Percentiles rank a stretch among this genome's conserved stretches.
These are phyloP conservation scores for Rhodotorula graminis DNA, from an alignment of 768 basidiomycete species.

Conservation along the genomic window DNA sequence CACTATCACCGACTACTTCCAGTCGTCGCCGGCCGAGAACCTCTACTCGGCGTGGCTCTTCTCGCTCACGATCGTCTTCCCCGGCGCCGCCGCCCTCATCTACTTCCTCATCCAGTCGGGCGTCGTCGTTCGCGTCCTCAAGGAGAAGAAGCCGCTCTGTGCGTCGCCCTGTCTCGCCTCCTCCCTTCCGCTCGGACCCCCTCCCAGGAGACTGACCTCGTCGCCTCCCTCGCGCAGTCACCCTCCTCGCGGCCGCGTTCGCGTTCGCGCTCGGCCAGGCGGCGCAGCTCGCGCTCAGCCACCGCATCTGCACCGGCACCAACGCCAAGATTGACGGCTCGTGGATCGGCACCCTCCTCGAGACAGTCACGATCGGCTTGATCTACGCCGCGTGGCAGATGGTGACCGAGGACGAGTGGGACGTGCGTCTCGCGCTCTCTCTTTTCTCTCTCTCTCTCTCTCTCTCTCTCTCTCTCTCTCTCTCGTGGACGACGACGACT, in stretches of 20 bases:
- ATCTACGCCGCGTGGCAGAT: constrained; percentile 77
- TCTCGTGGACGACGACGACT: background rate
- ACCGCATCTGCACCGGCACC: constrained; percentile 64
- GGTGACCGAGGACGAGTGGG: constrained; percentile 71
- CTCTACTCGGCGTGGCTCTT: constrained; percentile 72
- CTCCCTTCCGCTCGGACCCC: background rate
- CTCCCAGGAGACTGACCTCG: background rate
- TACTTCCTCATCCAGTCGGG: constrained; percentile 74
- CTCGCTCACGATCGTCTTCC: constrained; percentile 73
- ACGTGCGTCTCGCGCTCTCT: constrained; percentile 11
- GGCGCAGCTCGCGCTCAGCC: constrained; percentile 72
- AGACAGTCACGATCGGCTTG: constrained; percentile 65
- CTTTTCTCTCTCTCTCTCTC: background rate
- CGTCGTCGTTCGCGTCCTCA: constrained; percentile 69
- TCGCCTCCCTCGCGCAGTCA: constrained; percentile 49
- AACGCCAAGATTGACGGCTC: constrained; percentile 72
- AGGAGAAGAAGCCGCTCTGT: constrained; percentile 72
- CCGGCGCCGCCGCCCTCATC: constrained; percentile 60
- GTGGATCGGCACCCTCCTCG: constrained; percentile 77
- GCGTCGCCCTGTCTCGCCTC: constrained; percentile 27
- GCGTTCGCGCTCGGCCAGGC: constrained; percentile 77
- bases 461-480: background rate
- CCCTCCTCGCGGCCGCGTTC: constrained; percentile 66
- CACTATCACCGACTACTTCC: constrained; percentile 56
- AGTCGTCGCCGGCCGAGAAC: constrained; percentile 57